phyloP scores from a whole-genome alignment of 1,139 yeast species.

The Pneumocystis sp. region DNA sequence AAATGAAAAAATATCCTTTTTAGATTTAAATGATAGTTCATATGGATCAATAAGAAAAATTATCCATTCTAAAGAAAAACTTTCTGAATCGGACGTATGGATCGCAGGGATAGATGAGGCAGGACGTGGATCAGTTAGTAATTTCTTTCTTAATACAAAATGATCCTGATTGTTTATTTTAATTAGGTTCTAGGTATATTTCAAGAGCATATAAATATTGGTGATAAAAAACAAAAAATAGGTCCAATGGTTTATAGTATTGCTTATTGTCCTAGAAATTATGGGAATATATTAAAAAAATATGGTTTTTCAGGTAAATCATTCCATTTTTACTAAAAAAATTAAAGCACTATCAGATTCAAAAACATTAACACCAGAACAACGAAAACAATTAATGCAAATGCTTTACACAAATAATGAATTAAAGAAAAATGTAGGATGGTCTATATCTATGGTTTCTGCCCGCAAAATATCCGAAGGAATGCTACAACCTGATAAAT shows the following conservation, averaged over 20 bases:
- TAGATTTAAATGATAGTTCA: not conserved
- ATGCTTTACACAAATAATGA: constrained; percentile 39
- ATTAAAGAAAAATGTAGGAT: constrained; percentile 52
- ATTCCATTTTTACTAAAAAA: not conserved
- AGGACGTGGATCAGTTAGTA: constrained; percentile 80
- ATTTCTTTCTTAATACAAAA: constrained; percentile 22
- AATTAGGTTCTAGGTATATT: not conserved
- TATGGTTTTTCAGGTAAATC: constrained; percentile 66
- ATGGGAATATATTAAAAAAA: constrained; percentile 38
- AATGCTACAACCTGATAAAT: constrained; percentile 57
- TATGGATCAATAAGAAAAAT: not conserved
- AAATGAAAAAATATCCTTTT: not conserved
- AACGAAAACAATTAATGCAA: constrained; percentile 47
- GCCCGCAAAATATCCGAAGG: constrained; percentile 79
- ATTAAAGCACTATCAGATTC: constrained; percentile 27
- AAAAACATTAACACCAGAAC: constrained; percentile 62
- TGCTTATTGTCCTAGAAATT: constrained; percentile 52
- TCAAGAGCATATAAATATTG: not conserved
- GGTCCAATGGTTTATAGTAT: constrained; percentile 97
- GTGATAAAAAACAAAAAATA: not conserved
- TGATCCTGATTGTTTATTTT: not conserved
- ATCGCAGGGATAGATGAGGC: constrained; percentile 94
- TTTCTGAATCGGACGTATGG: constrained; percentile 17
- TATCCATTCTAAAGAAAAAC: not conserved
- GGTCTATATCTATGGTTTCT: constrained; percentile 74